These are phyloP conservation scores for Candida morakotiae DNA, from an alignment of 805 yeast species.

Conservation along the genomic window DNA sequence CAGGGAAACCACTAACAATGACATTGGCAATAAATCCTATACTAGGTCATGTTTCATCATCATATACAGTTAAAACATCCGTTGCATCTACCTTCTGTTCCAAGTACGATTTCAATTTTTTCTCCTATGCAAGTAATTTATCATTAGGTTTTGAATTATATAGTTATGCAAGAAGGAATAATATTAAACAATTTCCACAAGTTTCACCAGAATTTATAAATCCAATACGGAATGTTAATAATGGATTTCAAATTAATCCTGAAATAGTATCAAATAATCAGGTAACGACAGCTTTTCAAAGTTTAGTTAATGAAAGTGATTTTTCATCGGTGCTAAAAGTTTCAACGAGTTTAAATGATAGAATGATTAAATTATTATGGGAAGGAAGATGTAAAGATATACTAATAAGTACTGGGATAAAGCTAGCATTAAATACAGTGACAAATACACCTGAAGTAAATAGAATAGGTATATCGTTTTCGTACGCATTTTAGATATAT, in stretches of 20 bases:
- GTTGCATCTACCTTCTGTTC: slow-evolving; percentile 74
- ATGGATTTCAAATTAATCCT: slow-evolving; percentile 25
- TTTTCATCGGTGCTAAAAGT: slow-evolving; percentile 71
- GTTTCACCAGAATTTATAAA: slow-evolving; percentile 12
- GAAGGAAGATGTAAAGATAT: slow-evolving; percentile 84
- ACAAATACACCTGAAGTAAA: slow-evolving; percentile 44
- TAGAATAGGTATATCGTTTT: slow-evolving; percentile 57
- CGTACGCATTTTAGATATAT: slow-evolving; percentile 39
- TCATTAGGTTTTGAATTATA: slow-evolving; percentile 85
- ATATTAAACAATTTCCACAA: not conserved
- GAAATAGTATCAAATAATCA: slow-evolving; percentile 17
- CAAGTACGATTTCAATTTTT: slow-evolving; percentile 82
- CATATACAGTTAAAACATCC: slow-evolving; percentile 81
- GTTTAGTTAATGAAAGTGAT: slow-evolving; percentile 46
- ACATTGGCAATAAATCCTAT: slow-evolving; percentile 85
- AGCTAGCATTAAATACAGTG: slow-evolving; percentile 35
- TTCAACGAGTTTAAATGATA: slow-evolving; percentile 64
- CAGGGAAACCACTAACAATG: slow-evolving; percentile 87
- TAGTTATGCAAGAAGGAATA: slow-evolving; percentile 35
- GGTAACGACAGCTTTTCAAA: slow-evolving; percentile 49
- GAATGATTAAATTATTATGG: slow-evolving; percentile 68
- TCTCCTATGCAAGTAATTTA: slow-evolving; percentile 84
- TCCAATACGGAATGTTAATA: slow-evolving; percentile 22
- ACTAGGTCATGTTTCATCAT: slow-evolving; percentile 82
- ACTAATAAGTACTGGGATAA: slow-evolving; percentile 70